These are phyloP conservation scores for Scenedesmus sp. DNA, from an alignment of 163 green algal species.

Conservation along the genomic window DNA sequence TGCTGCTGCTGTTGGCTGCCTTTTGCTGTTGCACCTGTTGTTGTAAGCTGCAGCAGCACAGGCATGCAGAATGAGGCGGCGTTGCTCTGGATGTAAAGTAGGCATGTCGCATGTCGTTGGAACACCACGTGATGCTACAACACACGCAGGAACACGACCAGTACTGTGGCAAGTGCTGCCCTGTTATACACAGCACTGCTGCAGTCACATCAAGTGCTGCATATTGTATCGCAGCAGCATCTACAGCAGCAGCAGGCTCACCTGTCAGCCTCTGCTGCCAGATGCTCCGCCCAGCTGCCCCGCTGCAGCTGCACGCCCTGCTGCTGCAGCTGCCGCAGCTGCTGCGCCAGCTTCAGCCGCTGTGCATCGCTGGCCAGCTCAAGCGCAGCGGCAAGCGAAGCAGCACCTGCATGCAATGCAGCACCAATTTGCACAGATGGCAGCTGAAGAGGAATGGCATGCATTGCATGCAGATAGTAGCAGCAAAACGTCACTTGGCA, in stretches of 20 bases:
- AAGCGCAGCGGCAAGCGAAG: constrained; percentile 2
- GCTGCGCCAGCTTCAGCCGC: constrained; percentile 35
- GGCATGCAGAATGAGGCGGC: neutral
- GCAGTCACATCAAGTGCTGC: too few relatives aligned
- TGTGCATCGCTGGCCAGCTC: constrained; percentile 17
- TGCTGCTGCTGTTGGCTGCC: neutral
- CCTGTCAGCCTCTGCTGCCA: constrained; percentile 30
- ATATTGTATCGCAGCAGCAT: neutral
- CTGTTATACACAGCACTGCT: too few relatives aligned
- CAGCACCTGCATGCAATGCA: constrained; percentile 24
- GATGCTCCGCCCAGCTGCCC: constrained; percentile 28
- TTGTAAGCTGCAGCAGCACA: neutral
- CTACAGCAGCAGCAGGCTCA: constrained; percentile 11
- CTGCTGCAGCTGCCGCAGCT: constrained; percentile 42
- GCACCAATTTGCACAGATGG: neutral
- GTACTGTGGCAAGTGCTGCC: too few relatives aligned
- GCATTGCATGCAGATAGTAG: too few relatives aligned
- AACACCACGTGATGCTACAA: neutral
- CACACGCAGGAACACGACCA: neutral
- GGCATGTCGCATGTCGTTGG: too few relatives aligned
- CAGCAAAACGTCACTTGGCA: too few relatives aligned
- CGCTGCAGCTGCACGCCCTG: constrained; percentile 26
- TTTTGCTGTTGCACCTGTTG: constrained; percentile 17
- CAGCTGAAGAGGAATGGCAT: too few relatives aligned
- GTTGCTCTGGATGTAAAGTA: neutral